phyloP scores from a whole-genome alignment of 345 rosid species.

The Sonneratia caseolaris region DNA sequence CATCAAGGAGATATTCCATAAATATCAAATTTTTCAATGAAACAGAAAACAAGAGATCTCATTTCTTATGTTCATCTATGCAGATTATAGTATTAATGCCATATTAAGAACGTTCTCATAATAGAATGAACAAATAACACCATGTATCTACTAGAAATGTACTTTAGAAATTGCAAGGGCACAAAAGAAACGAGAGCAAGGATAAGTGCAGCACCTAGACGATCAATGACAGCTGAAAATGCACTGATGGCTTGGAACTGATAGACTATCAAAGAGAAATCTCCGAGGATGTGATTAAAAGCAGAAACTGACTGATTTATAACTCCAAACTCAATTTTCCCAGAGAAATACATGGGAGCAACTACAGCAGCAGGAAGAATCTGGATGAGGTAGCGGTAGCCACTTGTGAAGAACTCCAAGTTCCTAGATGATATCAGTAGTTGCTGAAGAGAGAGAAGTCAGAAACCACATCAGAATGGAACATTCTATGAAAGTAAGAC shows the following conservation, averaged over 20 bases:
- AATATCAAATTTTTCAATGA: neutral
- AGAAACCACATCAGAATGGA: slow-evolving; percentile 6
- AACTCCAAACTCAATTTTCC: slow-evolving; percentile 97
- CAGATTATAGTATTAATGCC: neutral
- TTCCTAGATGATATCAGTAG: slow-evolving; percentile 87
- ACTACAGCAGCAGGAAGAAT: slow-evolving; percentile 96
- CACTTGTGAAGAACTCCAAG: slow-evolving; percentile 90
- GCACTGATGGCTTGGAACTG: slow-evolving; percentile 97
- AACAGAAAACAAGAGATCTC: neutral
- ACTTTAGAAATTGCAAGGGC: neutral
- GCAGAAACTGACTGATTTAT: slow-evolving; percentile 96
- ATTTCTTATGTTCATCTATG: neutral
- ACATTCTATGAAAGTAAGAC: neutral
- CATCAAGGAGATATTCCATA: neutral
- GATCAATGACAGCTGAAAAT: slow-evolving; percentile 94
- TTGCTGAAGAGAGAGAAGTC: slow-evolving; percentile 37
- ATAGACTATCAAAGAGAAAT: slow-evolving; percentile 81
- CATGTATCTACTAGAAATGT: neutral
- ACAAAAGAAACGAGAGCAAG: slow-evolving; percentile 6
- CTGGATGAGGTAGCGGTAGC: slow-evolving; percentile 93
- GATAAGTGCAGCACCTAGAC: slow-evolving; percentile 53
- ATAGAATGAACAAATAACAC: neutral
- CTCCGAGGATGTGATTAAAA: slow-evolving; percentile 91
- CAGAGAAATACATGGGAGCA: slow-evolving; percentile 97
- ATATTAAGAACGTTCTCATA: neutral